A percentile compares a stretch with the other conserved stretches of the same genome.
These are phyloP conservation scores for Magnaporthiopsis rhizophila DNA, from an alignment of 2,329 filamentous ascomycete species.

Conservation along the genomic window DNA sequence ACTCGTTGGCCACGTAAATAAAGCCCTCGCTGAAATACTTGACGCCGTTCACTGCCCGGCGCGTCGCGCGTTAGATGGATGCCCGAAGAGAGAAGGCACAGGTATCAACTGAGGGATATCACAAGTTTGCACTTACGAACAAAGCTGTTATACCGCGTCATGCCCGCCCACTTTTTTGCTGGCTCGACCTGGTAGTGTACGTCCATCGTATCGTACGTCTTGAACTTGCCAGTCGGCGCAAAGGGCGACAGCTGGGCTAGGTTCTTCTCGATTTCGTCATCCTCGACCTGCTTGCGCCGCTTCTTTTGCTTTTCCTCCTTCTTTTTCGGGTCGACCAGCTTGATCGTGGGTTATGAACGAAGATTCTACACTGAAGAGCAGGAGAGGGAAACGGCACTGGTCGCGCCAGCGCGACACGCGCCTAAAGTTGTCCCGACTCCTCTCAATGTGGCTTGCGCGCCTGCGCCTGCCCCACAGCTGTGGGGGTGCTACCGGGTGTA, in stretches of 20 bases:
- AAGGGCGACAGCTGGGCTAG: slow-evolving; percentile 47
- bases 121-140: slow-evolving; percentile 47
- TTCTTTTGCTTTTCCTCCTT: slow-evolving; percentile 38
- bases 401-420: too few relatives aligned
- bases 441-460: too few relatives aligned
- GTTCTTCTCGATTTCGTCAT: slow-evolving; percentile 33
- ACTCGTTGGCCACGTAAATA: slow-evolving; percentile 51
- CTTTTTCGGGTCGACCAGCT: slow-evolving; percentile 36
- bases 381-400: too few relatives aligned
- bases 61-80: neutral
- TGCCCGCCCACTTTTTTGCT: slow-evolving; percentile 44
- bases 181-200: slow-evolving; percentile 47
- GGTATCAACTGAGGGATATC: too few relatives aligned
- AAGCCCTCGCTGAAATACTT: slow-evolving; percentile 52
- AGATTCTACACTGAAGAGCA: too few relatives aligned
- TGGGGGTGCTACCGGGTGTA: too few relatives aligned
- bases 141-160: slow-evolving; percentile 55
- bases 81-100: too few relatives aligned
- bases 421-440: too few relatives aligned
- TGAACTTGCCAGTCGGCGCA: slow-evolving; percentile 45
- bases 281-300: slow-evolving; percentile 35
- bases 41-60: slow-evolving; percentile 41
- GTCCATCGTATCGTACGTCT: slow-evolving; percentile 44
- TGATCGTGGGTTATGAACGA: slow-evolving; percentile 21
- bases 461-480: too few relatives aligned